Conservation (phyloP, 2,329 filamentous ascomycete genomes). For the Talaromyces amestolkiae region DNA sequence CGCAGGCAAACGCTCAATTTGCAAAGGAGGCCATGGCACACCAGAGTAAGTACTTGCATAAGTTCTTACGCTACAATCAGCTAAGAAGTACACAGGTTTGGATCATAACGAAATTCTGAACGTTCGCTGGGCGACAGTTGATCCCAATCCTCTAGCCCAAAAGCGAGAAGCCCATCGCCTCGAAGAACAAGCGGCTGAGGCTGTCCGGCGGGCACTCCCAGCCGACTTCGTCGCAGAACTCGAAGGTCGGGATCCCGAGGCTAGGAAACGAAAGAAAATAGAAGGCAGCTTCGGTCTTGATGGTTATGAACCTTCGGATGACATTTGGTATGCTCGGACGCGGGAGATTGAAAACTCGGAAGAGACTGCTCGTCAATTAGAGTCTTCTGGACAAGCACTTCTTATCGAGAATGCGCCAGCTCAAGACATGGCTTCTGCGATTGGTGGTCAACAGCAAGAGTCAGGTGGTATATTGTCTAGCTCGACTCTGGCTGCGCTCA, state of each 20-base stretch:
- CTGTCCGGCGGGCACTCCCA: constrained; percentile 80
- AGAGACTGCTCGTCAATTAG: constrained; percentile 50
- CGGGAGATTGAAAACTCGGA: constrained; percentile 63
- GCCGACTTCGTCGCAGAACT: constrained; percentile 90
- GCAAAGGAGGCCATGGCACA: constrained; percentile 96
- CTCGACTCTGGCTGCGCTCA: constrained; percentile 76
- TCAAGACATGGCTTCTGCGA: constrained; percentile 22
- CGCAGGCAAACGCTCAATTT: constrained; percentile 73
- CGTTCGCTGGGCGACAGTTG: constrained; percentile 93
- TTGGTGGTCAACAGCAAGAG: constrained; percentile 34
- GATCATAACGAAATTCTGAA: constrained; percentile 93
- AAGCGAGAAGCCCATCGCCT: constrained; percentile 84
- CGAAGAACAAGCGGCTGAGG: constrained; percentile 95
- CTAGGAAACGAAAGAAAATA: constrained; percentile 81
- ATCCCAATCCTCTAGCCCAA: constrained; percentile 92
- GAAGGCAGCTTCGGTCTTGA: constrained; percentile 85
- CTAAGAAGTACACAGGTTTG: constrained; percentile 45
- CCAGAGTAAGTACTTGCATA: constrained; percentile 52
- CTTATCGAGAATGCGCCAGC: constrained; percentile 49
- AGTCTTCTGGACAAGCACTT: constrained; percentile 45
- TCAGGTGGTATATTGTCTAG: constrained; percentile 77
- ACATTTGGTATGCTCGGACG: constrained; percentile 85
- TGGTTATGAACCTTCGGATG: constrained; percentile 90
- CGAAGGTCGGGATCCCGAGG: constrained; percentile 84
- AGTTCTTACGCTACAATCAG: background rate